Conservation (phyloP, 208 protist genomes). For the Trypanosoma rangeli region DNA sequence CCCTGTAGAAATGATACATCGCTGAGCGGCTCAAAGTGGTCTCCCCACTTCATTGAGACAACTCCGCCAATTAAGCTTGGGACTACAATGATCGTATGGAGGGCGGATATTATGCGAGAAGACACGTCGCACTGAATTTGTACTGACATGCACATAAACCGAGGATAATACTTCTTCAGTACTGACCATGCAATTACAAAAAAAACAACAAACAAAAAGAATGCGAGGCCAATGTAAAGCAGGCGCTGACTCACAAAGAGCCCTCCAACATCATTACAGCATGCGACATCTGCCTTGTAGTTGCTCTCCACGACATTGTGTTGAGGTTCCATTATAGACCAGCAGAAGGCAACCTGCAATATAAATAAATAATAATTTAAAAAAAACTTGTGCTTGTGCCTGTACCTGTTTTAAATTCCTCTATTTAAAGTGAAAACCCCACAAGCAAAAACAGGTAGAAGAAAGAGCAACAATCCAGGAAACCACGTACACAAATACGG, state of each 20-base stretch:
- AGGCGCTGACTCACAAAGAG: slow-evolving; percentile 4
- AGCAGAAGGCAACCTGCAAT: background rate
- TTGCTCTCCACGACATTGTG: too few species aligned
- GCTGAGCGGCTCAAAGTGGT: slow-evolving; percentile 30
- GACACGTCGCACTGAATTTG: slow-evolving; percentile 36
- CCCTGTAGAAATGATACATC: slow-evolving; percentile 36
- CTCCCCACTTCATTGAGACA: slow-evolving; percentile 37
- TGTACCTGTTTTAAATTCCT: background rate
- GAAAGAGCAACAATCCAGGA: background rate
- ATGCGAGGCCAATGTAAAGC: slow-evolving; percentile 21
- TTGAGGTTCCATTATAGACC: background rate
- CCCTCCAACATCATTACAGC: slow-evolving; percentile 7
- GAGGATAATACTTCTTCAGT: slow-evolving; percentile 30
- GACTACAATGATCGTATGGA: slow-evolving; percentile 41
- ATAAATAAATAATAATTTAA: background rate
- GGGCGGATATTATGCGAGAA: slow-evolving; percentile 40
- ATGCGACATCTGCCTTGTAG: background rate
- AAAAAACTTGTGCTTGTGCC: background rate
- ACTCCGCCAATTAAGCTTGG: slow-evolving; percentile 41
- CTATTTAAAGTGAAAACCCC: background rate
- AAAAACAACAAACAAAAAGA: slow-evolving; percentile 30
- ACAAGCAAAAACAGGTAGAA: slow-evolving; percentile 1
- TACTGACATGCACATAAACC: slow-evolving; percentile 28
- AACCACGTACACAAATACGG: background rate
- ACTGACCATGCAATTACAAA: slow-evolving; percentile 35